Conservation (phyloP, 139 green algal genomes). For the Edaphochlamys debaryana region DNA sequence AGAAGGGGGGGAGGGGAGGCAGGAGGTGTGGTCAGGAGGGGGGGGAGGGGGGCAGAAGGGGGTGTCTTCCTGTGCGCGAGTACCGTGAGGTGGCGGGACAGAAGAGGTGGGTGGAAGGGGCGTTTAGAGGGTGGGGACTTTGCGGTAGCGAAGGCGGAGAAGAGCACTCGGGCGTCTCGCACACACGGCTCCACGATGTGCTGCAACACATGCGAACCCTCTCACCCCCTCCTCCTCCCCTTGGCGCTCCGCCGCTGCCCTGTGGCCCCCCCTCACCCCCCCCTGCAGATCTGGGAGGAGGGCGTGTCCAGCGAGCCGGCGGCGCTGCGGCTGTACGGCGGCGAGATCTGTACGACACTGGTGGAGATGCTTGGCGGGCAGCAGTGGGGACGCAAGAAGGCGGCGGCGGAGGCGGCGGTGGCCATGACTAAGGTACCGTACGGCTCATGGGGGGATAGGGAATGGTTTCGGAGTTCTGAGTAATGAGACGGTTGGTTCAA, state of each 20-base stretch:
- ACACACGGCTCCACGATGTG: background rate
- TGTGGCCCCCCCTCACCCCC: background rate
- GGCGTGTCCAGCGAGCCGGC: slow-evolving; percentile 64
- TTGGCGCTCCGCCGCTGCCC: background rate
- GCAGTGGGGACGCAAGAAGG: slow-evolving; percentile 77
- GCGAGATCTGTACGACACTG: slow-evolving; percentile 15
- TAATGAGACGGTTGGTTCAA: no score
- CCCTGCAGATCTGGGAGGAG: slow-evolving; percentile 76
- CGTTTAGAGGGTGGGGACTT: no score
- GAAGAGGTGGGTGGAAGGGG: no score
- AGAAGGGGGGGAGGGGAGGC: background rate
- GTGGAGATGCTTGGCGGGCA: slow-evolving; percentile 45
- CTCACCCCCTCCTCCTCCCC: no score
- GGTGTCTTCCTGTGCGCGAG: no score
- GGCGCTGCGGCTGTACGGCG: slow-evolving; percentile 69
- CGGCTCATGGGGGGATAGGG: background rate
- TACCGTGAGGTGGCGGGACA: no score
- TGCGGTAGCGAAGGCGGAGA: no score
- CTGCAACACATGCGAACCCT: no score
- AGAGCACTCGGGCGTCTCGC: no score
- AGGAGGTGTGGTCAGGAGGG: background rate
- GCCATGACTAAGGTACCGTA: slow-evolving; percentile 29
- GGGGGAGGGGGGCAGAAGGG: background rate
- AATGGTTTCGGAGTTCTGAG: background rate
- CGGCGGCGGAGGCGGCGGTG: slow-evolving; percentile 53